Conservation (phyloP, 2,329 filamentous ascomycete genomes). For the Sphaerulina musiva region DNA sequence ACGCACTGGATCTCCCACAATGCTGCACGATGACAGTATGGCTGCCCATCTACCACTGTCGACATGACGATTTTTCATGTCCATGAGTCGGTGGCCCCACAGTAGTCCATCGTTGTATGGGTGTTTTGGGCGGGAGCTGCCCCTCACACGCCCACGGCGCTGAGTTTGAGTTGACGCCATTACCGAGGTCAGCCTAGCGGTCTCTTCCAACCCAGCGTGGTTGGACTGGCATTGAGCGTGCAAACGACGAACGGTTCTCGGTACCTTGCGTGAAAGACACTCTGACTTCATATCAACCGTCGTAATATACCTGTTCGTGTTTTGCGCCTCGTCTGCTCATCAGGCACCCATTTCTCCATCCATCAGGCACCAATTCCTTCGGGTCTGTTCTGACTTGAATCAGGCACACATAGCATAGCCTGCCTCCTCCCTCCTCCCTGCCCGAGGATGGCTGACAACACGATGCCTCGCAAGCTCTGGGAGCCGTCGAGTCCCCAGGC, state of each 20-base stretch:
- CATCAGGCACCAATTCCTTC: background rate
- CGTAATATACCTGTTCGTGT: background rate
- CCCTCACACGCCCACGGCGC: conserved; percentile 1
- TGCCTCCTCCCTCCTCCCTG: too few species aligned
- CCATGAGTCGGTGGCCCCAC: conserved; percentile 7
- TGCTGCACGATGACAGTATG: conserved; percentile 9
- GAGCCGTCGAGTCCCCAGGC: conserved; percentile 34
- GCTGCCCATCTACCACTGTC: conserved; percentile 1
- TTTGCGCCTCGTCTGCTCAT: background rate
- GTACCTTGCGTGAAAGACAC: background rate
- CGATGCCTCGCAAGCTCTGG: conserved; percentile 42
- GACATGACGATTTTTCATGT: conserved; percentile 5
- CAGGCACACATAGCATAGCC: too few species aligned
- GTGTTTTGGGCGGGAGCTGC: background rate
- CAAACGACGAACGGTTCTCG: background rate
- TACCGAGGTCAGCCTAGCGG: conserved; percentile 8
- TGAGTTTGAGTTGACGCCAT: background rate
- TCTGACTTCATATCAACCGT: background rate
- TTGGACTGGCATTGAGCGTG: background rate
- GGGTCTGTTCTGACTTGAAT: conserved; percentile 2
- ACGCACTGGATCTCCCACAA: background rate
- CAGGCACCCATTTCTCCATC: conserved; percentile 5
- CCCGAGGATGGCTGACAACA: conserved; percentile 13
- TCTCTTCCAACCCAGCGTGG: background rate
- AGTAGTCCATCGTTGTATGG: conserved; percentile 1